Conservation (phyloP, 306 rosid genomes). For the Parietaria judaica region DNA sequence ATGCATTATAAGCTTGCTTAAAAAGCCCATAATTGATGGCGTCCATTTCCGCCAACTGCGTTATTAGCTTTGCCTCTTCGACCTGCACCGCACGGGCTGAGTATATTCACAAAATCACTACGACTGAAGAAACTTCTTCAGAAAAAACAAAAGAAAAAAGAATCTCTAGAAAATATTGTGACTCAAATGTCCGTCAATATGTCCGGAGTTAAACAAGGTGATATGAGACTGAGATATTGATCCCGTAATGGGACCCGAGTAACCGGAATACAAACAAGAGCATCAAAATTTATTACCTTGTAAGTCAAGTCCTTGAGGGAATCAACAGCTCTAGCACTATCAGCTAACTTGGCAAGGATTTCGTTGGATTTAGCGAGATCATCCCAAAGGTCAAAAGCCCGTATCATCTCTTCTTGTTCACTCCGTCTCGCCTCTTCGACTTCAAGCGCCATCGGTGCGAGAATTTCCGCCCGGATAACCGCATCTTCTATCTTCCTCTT, state of each 20-base stretch:
- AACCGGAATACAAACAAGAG: no score
- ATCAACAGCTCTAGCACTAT: conserved; percentile 60
- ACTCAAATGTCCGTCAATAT: no score
- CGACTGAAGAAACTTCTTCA: not conserved
- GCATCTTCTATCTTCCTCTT: conserved; percentile 73
- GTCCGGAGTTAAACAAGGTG: no score
- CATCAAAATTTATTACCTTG: conserved; percentile 38
- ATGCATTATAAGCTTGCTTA: conserved; percentile 68
- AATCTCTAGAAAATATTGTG: no score
- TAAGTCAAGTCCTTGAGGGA: conserved; percentile 65
- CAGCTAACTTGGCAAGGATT: conserved; percentile 64
- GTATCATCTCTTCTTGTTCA: conserved; percentile 59
- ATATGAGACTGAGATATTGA: no score
- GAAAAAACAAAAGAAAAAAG: no score
- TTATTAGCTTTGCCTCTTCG: conserved; percentile 81
- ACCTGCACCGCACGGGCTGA: conserved; percentile 31
- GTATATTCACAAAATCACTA: not conserved
- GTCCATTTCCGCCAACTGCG: conserved; percentile 59
- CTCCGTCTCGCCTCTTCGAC: conserved; percentile 60
- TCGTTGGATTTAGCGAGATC: conserved; percentile 59
- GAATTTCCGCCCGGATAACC: conserved; percentile 64
- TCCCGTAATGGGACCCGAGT: no score
- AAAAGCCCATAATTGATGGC: conserved; percentile 63
- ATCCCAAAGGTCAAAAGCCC: conserved; percentile 67
- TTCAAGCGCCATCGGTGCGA: conserved; percentile 58